These are phyloP conservation scores for Thermothielavioides terrestris DNA, from an alignment of 495 filamentous ascomycete species.

Conservation along the genomic window DNA sequence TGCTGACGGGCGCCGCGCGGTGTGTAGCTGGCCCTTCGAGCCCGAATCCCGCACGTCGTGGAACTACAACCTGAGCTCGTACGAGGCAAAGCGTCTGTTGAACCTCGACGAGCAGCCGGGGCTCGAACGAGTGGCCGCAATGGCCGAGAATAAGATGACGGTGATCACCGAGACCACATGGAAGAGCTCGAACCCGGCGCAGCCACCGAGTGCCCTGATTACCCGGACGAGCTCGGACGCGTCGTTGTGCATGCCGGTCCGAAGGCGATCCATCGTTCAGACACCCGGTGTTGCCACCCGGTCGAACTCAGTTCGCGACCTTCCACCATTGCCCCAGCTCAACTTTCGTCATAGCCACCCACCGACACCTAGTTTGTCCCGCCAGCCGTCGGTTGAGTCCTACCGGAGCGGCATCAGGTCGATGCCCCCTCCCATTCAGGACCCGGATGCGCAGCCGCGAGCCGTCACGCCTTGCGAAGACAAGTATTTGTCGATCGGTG, in stretches of 20 bases:
- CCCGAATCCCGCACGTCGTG: slow-evolving; percentile 29
- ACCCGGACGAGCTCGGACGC: slow-evolving; percentile 33
- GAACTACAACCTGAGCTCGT: slow-evolving; percentile 35
- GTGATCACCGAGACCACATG: slow-evolving; percentile 29
- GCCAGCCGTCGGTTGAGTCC: slow-evolving; percentile 31
- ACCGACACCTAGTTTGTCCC: slow-evolving; percentile 27
- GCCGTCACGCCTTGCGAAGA: slow-evolving; percentile 38
- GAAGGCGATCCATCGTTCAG: slow-evolving; percentile 38
- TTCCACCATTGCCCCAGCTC: slow-evolving; percentile 11
- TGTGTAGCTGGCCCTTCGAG: slow-evolving; percentile 17
- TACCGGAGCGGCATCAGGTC: slow-evolving; percentile 22
- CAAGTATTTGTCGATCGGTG: slow-evolving; percentile 48
- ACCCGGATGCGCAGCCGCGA: slow-evolving; percentile 26
- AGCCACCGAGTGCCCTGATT: slow-evolving; percentile 23
- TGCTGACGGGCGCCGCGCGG: slow-evolving; percentile 8
- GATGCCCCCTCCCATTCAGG: slow-evolving; percentile 21
- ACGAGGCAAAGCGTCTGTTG: slow-evolving; percentile 35
- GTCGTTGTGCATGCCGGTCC: slow-evolving; percentile 41
- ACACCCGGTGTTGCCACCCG: slow-evolving; percentile 43
- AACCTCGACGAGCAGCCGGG: slow-evolving; percentile 31
- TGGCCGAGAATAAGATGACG: slow-evolving; percentile 31
- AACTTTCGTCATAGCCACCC: slow-evolving; percentile 31
- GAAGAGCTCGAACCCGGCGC: slow-evolving; percentile 29
- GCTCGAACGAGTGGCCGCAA: slow-evolving; percentile 22
- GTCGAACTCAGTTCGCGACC: slow-evolving; percentile 13